Base-by-base conservation (phyloP, 352 stramenopile genomes). In the Phytophthora pseudosyringae region DNA sequence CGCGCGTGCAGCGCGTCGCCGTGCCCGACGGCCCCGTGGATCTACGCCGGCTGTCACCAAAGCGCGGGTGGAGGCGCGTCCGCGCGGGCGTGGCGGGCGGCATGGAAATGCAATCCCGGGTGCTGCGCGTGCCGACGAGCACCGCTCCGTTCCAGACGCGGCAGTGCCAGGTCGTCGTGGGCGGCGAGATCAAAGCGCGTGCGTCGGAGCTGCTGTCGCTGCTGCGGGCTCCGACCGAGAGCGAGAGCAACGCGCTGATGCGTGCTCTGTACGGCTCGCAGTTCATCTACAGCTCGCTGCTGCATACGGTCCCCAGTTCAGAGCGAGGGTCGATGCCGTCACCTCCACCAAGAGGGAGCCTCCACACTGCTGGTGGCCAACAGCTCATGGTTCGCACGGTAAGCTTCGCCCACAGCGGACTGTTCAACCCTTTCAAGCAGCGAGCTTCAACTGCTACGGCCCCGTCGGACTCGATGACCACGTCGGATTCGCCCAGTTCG, bases 231-330 rank as follows among this genome's bases (percentile, higher is more conserved):
- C 50, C 69, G 0, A 72, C 48, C 1, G 73, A 81, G 43, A 78
- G 62, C n/a, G 73, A 78, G 43, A 74, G 69, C 50, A 81, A 81
- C 35, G 53, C 61, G 6, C 33, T 76, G 3, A 40, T 78, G n/a
- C 62, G 60, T 6, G 73, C 65, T 4, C 25, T 70, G 1, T 76
- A 66, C 33, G 56, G 62, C n/a, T 66, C 66, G 31, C 49, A 67
- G 1, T 73, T 73, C 44, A 81, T 81, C 65, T 81, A 78, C 54
- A 74, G 69, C 18, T 81, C 73, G 26, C 38, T 81, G 3, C 12
- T 78, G 28, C 73, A 78, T 50, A n/a, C 67, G 1, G 21, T 78
- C 5, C 41, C 44, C 2, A 67, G 26, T 40, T 40, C 54, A 12
- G 61, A 67, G n/a, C 46, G 44, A 8, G 47, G 57, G 5, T 55